phyloP scores from a whole-genome alignment of 2,329 filamentous ascomycete genomes.

The Pestalotiopsis sp. region DNA sequence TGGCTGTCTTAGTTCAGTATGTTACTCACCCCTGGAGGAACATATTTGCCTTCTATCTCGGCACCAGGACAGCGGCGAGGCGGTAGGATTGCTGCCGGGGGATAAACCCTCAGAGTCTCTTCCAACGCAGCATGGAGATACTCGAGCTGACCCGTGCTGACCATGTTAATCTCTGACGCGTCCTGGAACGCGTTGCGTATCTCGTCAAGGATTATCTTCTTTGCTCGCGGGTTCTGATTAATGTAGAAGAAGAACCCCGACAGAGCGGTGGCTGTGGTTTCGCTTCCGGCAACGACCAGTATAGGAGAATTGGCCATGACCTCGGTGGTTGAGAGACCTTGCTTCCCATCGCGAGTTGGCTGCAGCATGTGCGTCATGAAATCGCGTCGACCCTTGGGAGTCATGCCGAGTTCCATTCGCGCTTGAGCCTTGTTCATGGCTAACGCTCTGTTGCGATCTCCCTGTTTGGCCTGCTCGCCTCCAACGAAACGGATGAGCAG shows the following conservation, averaged over 20 bases:
- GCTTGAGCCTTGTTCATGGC: not conserved
- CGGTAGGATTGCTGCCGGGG: constrained; percentile 18
- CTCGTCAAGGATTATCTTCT: constrained; percentile 8
- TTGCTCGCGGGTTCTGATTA: not conserved
- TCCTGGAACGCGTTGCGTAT: constrained; percentile 2
- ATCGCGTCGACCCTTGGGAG: not conserved
- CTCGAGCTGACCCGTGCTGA: constrained; percentile 2
- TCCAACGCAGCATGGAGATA: constrained; percentile 13
- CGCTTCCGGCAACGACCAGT: constrained; percentile 12
- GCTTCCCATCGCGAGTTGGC: not conserved
- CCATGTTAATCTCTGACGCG: constrained; percentile 6
- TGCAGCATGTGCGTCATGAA: constrained; percentile 12
- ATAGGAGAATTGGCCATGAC: constrained; percentile 16
- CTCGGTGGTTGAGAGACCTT: not conserved
- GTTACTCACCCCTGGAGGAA: constrained; percentile 15
- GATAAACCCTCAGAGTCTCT: constrained; percentile 13
- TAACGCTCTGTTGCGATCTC: not conserved
- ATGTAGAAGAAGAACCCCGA: constrained; percentile 14
- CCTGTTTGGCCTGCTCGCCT: not conserved
- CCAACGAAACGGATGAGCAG: not conserved
- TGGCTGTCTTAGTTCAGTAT: too few species aligned
- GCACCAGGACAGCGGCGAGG: constrained; percentile 29
- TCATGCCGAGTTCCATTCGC: not conserved
- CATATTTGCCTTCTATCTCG: constrained; percentile 17
- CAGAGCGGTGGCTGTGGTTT: constrained; percentile 15